Evolutionary conservation across 768 basidiomycete genomes (phyloP).

Genomic region (Lyophyllum semitale): DNA sequence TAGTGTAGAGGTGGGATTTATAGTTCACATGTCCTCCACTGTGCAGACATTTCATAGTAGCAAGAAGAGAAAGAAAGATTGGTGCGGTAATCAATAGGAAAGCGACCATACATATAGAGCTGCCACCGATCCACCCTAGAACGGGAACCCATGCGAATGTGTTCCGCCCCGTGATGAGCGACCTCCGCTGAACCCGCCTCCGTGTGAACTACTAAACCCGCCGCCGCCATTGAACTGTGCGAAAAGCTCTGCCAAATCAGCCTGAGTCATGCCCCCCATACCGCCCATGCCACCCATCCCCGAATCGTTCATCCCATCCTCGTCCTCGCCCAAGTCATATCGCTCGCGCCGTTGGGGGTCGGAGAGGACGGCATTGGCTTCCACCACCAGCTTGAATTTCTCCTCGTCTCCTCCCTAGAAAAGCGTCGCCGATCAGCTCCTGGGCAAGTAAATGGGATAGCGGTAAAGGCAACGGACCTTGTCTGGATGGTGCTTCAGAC

Average conservation of each 20-base stretch:
- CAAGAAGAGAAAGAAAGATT: too few relatives aligned
- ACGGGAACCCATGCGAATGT: slow-evolving; percentile 34
- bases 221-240: slow-evolving; percentile 59
- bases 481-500: slow-evolving; percentile 83
- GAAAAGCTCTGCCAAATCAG: slow-evolving; percentile 66
- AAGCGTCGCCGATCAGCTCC: not conserved
- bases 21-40: too few relatives aligned
- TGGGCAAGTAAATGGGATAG: not conserved
- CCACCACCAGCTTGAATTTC: slow-evolving; percentile 88
- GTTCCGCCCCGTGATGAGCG: slow-evolving; percentile 18
- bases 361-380: slow-evolving; percentile 81
- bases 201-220: too few relatives aligned
- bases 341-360: slow-evolving; percentile 72
- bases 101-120: too few relatives aligned
- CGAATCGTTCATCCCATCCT: slow-evolving; percentile 59
- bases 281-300: slow-evolving; percentile 41
- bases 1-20: too few relatives aligned
- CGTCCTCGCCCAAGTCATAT: slow-evolving; percentile 83
- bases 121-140: too few relatives aligned
- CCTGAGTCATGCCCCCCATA: slow-evolving; percentile 42
- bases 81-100: too few relatives aligned
- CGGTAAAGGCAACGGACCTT: slow-evolving; percentile 47
- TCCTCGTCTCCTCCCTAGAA: slow-evolving; percentile 90
- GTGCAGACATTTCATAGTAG: too few relatives aligned
- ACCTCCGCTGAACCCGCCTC: slow-evolving; percentile 7